Evolutionary conservation across 768 basidiomycete genomes (phyloP).

Genomic region (Agaricus sinodeliciosus): DNA sequence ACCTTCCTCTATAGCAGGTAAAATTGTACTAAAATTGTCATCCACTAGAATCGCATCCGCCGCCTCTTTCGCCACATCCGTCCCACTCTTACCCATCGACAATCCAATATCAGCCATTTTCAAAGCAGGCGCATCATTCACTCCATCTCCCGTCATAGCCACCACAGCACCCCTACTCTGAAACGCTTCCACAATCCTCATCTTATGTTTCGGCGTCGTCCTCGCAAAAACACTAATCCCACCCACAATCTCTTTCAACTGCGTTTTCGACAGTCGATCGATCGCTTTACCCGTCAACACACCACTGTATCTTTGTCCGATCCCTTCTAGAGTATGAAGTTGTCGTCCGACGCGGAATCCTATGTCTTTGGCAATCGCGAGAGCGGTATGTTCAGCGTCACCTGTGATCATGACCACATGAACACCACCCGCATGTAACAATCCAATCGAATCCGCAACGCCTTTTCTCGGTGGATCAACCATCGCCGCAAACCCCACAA

Average conservation of each 20-base stretch:
- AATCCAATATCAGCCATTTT: constrained; percentile 99
- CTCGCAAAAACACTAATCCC: constrained; percentile 86
- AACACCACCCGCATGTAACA: constrained; percentile 80
- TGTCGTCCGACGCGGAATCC: constrained; percentile 72
- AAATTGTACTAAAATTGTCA: constrained; percentile 92
- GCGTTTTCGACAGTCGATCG: constrained; percentile 74
- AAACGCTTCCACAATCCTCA: constrained; percentile 94
- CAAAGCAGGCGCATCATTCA: constrained; percentile 94
- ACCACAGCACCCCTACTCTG: constrained; percentile 86
- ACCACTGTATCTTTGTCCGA: constrained; percentile 23
- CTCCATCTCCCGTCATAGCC: constrained; percentile 98
- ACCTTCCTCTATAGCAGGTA: constrained; percentile 94
- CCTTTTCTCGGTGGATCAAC: constrained; percentile 90
- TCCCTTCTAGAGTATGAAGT: constrained; percentile 17
- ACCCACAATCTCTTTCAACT: constrained; percentile 78
- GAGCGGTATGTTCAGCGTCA: constrained; percentile 85
- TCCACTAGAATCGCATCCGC: constrained; percentile 96
- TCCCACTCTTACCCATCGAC: constrained; percentile 98
- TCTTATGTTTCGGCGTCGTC: constrained; percentile 95
- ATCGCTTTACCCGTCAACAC: constrained; percentile 76
- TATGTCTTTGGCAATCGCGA: constrained; percentile 81
- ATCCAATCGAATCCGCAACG: constrained; percentile 81
- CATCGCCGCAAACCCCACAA: constrained; percentile 94
- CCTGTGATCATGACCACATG: constrained; percentile 99
- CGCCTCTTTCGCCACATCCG: constrained; percentile 97